These are phyloP conservation scores for Mycosphaerella arachidis DNA, from an alignment of 2,329 filamentous ascomycete genomes.

Conservation along the genomic window DNA sequence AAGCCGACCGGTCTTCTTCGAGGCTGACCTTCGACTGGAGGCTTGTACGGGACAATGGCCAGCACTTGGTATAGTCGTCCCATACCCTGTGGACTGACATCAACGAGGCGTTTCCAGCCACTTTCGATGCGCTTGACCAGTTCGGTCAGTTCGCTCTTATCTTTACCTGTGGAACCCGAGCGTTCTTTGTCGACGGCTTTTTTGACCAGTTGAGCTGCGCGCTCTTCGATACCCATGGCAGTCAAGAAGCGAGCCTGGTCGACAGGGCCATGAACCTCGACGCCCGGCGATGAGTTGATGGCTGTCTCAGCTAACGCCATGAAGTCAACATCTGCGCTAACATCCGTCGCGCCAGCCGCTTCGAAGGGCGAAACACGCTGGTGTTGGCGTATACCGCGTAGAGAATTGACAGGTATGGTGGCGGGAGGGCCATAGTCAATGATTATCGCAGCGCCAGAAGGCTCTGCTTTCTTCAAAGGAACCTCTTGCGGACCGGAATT, in stretches of 20 bases:
- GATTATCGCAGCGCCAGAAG: constrained; percentile 85
- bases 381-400: constrained; percentile 82
- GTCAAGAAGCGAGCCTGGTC: constrained; percentile 77
- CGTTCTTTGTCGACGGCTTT: constrained; percentile 34
- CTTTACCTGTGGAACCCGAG: constrained; percentile 32
- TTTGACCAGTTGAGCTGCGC: constrained; percentile 63
- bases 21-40: constrained; percentile 58
- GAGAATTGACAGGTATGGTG: constrained; percentile 78
- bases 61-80: constrained; percentile 91
- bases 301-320: constrained; percentile 78
- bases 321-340: constrained; percentile 94
- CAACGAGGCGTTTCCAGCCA: constrained; percentile 79
- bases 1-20: constrained; percentile 81
- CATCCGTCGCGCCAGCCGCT: constrained; percentile 75
- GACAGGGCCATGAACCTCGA: constrained; percentile 90
- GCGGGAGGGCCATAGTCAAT: constrained; percentile 85
- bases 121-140: constrained; percentile 60
- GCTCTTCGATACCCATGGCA: constrained; percentile 75
- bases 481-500: constrained; percentile 27
- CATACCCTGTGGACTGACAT: constrained; percentile 79
- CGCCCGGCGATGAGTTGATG: constrained; percentile 65
- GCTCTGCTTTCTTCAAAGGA: constrained; percentile 50
- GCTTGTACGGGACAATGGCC: constrained; percentile 67
- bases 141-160: constrained; percentile 41
- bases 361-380: constrained; percentile 72